phyloP scores from a whole-genome alignment of 2,329 filamentous ascomycete genomes.

The Aspergillus niger region DNA sequence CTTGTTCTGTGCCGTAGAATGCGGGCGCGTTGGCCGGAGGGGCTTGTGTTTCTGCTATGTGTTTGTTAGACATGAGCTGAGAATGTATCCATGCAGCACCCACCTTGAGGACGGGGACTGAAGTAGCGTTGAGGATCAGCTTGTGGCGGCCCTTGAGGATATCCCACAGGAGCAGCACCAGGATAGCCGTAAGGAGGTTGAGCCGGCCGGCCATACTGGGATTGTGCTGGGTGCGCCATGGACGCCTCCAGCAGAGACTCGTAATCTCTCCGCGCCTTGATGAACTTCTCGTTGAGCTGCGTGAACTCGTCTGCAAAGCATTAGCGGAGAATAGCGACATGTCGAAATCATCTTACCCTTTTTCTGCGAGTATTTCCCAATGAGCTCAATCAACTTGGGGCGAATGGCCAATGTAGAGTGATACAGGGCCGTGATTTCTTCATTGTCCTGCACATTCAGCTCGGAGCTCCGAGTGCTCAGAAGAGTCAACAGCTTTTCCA shows the following conservation, averaged over 20 bases:
- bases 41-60: conserved; percentile 28
- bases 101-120: conserved; percentile 54
- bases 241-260: conserved; percentile 93
- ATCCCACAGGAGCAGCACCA: conserved; percentile 33
- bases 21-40: conserved; percentile 55
- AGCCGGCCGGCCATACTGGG: conserved; percentile 67
- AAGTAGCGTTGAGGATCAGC: conserved; percentile 71
- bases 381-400: conserved; percentile 95
- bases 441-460: conserved; percentile 84
- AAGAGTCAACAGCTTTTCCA: conserved; percentile 80
- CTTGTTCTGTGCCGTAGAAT: conserved; percentile 65
- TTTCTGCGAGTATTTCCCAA: conserved; percentile 98
- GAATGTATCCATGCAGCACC: conserved; percentile 12
- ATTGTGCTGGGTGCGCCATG: conserved; percentile 89
- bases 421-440: conserved; percentile 90
- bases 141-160: conserved; percentile 42
- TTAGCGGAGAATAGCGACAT: conserved; percentile 17
- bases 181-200: conserved; percentile 41
- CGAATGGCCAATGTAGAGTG: conserved; percentile 92
- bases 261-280: conserved; percentile 96
- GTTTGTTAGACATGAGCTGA: conserved; percentile 27
- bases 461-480: conserved; percentile 83
- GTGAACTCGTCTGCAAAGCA: conserved; percentile 81
- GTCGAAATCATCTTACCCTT: conserved; percentile 66
- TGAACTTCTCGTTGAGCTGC: conserved; percentile 98